phyloP scores from a whole-genome alignment of 2,329 filamentous ascomycete genomes.

The Exserohilum turcica region DNA sequence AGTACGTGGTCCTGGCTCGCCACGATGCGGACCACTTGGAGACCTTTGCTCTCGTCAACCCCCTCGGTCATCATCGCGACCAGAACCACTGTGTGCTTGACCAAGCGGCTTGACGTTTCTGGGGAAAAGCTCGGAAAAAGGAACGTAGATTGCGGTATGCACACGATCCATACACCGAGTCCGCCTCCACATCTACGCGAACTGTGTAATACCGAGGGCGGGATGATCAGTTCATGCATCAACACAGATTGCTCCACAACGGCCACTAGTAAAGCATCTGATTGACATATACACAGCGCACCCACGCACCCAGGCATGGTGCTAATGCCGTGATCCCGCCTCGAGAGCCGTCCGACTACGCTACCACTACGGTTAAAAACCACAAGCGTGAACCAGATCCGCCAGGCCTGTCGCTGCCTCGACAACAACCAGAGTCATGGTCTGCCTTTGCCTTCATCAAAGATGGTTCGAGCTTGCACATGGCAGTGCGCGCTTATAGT shows the following conservation, averaged over 20 bases:
- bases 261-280: no score
- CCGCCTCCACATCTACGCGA: background rate
- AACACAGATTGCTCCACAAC: background rate
- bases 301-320: background rate
- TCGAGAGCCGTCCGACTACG: background rate
- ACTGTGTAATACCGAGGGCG: no score
- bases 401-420: background rate
- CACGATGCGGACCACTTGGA: background rate
- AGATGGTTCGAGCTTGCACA: constrained; percentile 14
- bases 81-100: background rate
- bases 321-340: no score
- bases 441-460: background rate
- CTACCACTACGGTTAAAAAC: background rate
- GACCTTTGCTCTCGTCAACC: background rate
- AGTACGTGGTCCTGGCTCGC: background rate
- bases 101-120: background rate
- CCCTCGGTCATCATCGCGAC: background rate
- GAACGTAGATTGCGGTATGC: background rate
- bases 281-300: background rate
- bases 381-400: background rate
- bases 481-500: constrained; percentile 24
- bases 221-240: background rate
- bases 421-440: constrained; percentile 11
- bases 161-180: background rate
- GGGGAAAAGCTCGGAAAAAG: background rate